phyloP scores from a whole-genome alignment of 352 stramenopile genomes.

The Peronosclerospora sorghi region DNA sequence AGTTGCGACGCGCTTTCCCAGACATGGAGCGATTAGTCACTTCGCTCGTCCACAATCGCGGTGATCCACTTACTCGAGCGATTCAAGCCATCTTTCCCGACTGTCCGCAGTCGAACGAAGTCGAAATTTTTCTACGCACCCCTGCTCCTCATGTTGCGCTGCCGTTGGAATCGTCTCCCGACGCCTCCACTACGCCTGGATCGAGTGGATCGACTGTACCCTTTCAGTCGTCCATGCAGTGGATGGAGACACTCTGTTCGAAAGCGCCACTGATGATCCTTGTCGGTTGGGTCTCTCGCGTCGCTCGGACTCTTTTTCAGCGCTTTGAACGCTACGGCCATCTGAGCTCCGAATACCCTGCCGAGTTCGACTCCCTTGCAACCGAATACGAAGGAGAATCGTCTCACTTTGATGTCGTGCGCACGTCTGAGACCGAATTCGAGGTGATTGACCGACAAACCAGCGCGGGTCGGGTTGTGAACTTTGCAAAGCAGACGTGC shows the following conservation, averaged over 20 bases:
- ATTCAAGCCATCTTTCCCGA: conserved; percentile 35
- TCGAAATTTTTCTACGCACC: conserved; percentile 41
- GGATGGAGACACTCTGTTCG: conserved; percentile 47
- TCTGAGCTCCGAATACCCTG: conserved; percentile 63
- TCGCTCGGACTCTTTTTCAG: conserved; percentile 62
- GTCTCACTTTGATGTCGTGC: conserved; percentile 49
- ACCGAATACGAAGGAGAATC: conserved; percentile 53
- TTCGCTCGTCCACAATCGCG: conserved; percentile 60
- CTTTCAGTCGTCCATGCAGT: conserved; percentile 37
- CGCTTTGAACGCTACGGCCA: conserved; percentile 62
- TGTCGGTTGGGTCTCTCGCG: conserved; percentile 70
- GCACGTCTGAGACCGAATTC: conserved; percentile 55
- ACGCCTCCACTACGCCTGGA: neutral
- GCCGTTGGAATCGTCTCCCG: conserved; percentile 1
- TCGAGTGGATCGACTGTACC: conserved; percentile 6
- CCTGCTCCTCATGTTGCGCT: conserved; percentile 1
- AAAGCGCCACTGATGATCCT: conserved; percentile 75
- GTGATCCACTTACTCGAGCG: conserved; percentile 34
- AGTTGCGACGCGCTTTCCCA: conserved; percentile 44
- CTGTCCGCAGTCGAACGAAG: conserved; percentile 42
- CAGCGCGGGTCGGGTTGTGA: conserved; percentile 50
- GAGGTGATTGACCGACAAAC: conserved; percentile 69
- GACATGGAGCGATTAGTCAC: conserved; percentile 36
- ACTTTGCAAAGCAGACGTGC: conserved; percentile 65
- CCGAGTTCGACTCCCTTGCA: conserved; percentile 55